Conservation (phyloP, 345 rosid genomes). For the Acer yangbiense region DNA sequence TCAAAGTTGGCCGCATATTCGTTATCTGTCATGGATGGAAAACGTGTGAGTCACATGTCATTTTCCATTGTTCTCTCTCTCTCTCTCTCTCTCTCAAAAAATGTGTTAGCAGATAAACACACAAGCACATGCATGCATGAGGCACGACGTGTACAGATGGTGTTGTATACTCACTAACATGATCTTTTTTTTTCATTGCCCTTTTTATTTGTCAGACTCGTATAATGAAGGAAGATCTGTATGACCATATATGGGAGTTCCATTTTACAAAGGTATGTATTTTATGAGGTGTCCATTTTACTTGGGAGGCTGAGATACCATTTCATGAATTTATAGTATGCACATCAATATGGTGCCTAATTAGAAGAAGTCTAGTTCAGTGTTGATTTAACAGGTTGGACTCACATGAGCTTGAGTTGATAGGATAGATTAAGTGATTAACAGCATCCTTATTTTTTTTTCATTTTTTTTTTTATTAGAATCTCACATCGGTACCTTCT, state of each 20-base stretch:
- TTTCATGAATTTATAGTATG: not conserved
- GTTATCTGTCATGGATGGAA: conserved; percentile 53
- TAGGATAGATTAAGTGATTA: conserved; percentile 1
- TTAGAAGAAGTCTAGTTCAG: not conserved
- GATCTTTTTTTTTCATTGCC: not conserved
- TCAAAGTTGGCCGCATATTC: conserved; percentile 61
- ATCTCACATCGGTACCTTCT: not conserved
- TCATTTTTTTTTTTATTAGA: not conserved
- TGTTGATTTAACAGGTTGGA: not conserved
- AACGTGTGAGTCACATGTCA: conserved; percentile 42
- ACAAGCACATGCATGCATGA: not conserved
- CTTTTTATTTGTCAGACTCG: conserved; percentile 39
- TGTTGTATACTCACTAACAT: not conserved
- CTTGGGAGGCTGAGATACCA: not conserved
- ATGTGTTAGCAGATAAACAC: too few relatives aligned
- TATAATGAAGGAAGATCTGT: conserved; percentile 57
- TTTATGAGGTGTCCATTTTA: not conserved
- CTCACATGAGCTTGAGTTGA: conserved; percentile 7
- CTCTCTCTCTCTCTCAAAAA: not conserved
- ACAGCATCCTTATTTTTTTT: not conserved
- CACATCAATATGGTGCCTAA: not conserved
- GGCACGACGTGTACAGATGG: not conserved
- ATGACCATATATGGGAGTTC: conserved; percentile 66
- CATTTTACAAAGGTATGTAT: conserved; percentile 52
- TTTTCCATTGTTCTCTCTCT: not conserved